A percentile compares a stretch with the other conserved stretches of the same genome.
Evolutionary conservation across 2,329 filamentous ascomycete species (phyloP).

Genomic region (Colletotrichum brevisporum): DNA sequence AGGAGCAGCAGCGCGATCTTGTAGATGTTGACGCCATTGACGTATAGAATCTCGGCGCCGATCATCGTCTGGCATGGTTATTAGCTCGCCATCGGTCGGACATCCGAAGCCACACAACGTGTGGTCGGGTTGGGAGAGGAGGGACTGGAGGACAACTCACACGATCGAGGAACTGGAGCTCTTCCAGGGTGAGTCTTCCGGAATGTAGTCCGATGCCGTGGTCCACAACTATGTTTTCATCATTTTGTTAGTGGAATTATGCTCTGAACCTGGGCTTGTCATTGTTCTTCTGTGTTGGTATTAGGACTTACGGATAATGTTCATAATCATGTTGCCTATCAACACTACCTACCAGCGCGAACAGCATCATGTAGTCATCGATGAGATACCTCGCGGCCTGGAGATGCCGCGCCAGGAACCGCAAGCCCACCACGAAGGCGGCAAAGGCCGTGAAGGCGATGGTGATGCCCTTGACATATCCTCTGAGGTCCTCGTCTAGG

Average conservation of each 20-base stretch:
- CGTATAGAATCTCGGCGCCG: conserved; percentile 36
- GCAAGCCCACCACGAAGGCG: conserved; percentile 27
- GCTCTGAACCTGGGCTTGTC: not conserved
- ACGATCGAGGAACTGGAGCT: conserved; percentile 33
- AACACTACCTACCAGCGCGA: conserved; percentile 10
- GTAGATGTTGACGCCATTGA: conserved; percentile 39
- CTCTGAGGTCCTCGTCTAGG: conserved; percentile 25
- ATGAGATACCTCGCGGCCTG: conserved; percentile 33
- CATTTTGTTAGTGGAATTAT: not conserved
- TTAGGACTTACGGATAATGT: conserved; percentile 24
- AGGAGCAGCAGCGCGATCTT: conserved; percentile 59
- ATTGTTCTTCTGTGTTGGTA: rapidly evolving
- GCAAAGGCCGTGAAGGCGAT: conserved; percentile 36
- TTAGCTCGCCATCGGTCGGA: not conserved
- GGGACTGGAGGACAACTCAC: conserved; percentile 1
- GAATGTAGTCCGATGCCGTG: conserved; percentile 32
- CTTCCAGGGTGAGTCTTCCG: conserved; percentile 23
- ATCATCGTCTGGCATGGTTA: conserved; percentile 16
- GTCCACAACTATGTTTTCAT: conserved; percentile 11
- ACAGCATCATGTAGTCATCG: conserved; percentile 37
- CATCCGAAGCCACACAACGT: too few species aligned
- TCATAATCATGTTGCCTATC: conserved; percentile 36
- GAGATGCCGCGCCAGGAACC: conserved; percentile 32
- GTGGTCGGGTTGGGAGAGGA: not conserved
- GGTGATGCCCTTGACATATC: conserved; percentile 32